Evolutionary conservation across 2,329 filamentous ascomycete genomes (phyloP).

Genomic region (Albifimbria verrucaria): DNA sequence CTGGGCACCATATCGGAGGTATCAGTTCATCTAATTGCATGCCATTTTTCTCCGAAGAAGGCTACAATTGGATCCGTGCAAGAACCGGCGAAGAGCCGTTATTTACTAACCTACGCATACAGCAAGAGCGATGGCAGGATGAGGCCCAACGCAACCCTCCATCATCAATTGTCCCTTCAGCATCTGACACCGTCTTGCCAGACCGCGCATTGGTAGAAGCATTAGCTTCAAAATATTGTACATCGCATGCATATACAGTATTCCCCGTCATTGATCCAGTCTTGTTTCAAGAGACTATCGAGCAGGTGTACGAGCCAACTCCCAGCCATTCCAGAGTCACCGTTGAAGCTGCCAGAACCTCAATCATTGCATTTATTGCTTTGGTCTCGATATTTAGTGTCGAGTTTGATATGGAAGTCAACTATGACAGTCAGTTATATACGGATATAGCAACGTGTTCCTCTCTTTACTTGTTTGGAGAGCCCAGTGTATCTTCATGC

Average conservation of each 20-base stretch:
- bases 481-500: no score
- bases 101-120: constrained; percentile 3
- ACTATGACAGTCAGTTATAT: no score
- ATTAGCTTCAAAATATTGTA: not conserved
- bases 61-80: constrained; percentile 7
- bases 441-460: no score
- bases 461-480: no score
- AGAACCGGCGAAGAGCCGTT: constrained; percentile 5
- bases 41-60: constrained; percentile 7
- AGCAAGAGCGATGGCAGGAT: not conserved
- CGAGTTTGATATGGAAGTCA: no score
- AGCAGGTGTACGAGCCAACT: constrained; percentile 4
- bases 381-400: no score
- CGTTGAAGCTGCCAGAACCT: constrained; percentile 2
- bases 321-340: not conserved
- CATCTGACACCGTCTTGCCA: not conserved
- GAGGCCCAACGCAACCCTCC: not conserved
- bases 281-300: constrained; percentile 6
- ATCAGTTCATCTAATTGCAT: constrained; percentile 11
- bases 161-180: not conserved
- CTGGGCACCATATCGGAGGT: constrained; percentile 5
- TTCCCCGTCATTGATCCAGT: constrained; percentile 6
- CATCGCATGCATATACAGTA: constrained; percentile 3
- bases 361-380: constrained; percentile 7
- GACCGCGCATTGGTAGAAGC: constrained; percentile 3